These are phyloP conservation scores for Hypericum androsaemum DNA, from an alignment of 345 rosid species.

Conservation along the genomic window DNA sequence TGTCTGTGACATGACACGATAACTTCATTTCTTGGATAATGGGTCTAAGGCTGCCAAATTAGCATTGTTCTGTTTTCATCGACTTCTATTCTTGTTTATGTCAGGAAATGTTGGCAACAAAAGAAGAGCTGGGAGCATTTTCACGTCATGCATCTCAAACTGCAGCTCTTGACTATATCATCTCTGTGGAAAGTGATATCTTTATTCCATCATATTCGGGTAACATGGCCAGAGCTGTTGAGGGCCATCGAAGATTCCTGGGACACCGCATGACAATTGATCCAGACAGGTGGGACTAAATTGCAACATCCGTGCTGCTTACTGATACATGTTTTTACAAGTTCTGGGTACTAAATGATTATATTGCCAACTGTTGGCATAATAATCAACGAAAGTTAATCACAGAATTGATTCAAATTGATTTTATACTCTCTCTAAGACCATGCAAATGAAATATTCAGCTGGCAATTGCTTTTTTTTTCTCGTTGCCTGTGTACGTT, in stretches of 20 bases:
- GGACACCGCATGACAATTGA: slow-evolving; percentile 77
- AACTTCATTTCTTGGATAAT: background rate
- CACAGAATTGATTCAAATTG: too few species aligned
- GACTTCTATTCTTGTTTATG: slow-evolving; percentile 10
- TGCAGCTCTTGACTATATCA: slow-evolving; percentile 91
- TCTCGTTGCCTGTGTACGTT: too few species aligned
- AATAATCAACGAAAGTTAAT: background rate
- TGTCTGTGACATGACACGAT: slow-evolving; percentile 16
- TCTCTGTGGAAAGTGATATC: slow-evolving; percentile 77
- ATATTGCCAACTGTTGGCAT: background rate
- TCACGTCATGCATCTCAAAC: slow-evolving; percentile 64
- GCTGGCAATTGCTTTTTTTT: background rate
- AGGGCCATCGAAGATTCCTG: slow-evolving; percentile 92
- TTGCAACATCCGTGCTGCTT: too few species aligned
- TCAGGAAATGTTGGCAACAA: slow-evolving; percentile 62
- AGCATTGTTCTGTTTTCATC: slow-evolving; percentile 4
- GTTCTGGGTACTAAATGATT: too few species aligned
- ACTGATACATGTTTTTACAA: too few species aligned
- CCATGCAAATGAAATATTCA: background rate
- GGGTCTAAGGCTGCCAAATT: slow-evolving; percentile 4
- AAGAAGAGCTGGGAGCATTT: slow-evolving; percentile 50
- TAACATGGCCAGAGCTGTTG: slow-evolving; percentile 96
- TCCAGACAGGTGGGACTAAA: slow-evolving; percentile 57
- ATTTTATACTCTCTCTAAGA: background rate
- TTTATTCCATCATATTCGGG: slow-evolving; percentile 86